phyloP scores from a whole-genome alignment of 768 basidiomycete genomes.

The Pleurotus salmoneostramineus region DNA sequence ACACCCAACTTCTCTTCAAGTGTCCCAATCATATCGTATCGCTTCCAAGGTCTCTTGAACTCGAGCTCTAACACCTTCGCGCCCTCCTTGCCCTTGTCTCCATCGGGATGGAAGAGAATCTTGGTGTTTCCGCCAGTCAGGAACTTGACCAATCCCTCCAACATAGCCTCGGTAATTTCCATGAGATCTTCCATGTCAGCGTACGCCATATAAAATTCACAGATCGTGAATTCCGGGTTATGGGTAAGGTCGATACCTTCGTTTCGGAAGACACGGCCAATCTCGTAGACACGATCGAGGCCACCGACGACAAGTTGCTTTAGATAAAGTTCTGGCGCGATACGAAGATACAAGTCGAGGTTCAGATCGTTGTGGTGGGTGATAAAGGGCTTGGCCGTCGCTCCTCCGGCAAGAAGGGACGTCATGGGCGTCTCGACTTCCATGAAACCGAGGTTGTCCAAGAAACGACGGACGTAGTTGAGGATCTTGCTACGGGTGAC shows the following conservation, averaged over 20 bases:
- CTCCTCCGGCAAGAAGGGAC: slow-evolving; percentile 93
- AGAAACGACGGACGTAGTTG: slow-evolving; percentile 88
- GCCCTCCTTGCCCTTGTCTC: slow-evolving; percentile 72
- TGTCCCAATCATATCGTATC: slow-evolving; percentile 97
- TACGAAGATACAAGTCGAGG: slow-evolving; percentile 93
- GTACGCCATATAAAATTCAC: slow-evolving; percentile 99
- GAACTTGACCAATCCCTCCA: slow-evolving; percentile 88
- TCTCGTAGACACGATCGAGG: slow-evolving; percentile 96
- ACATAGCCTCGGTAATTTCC: slow-evolving; percentile 90
- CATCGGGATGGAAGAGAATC: slow-evolving; percentile 88
- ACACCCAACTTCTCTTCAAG: slow-evolving; percentile 90
- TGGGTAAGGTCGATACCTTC: slow-evolving; percentile 99
- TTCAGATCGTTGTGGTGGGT: slow-evolving; percentile 99
- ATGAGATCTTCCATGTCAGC: slow-evolving; percentile 99
- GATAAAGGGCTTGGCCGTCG: slow-evolving; percentile 97
- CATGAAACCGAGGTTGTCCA: slow-evolving; percentile 91
- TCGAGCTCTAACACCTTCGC: slow-evolving; percentile 70
- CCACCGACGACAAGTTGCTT: slow-evolving; percentile 98
- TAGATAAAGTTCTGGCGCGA: slow-evolving; percentile 97
- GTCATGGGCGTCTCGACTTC: slow-evolving; percentile 99
- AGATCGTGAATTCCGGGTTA: slow-evolving; percentile 99
- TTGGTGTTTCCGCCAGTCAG: slow-evolving; percentile 79
- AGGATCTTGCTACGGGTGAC: slow-evolving; percentile 85
- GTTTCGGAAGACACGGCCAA: slow-evolving; percentile 96
- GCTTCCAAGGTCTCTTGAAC: slow-evolving; percentile 94